These are phyloP conservation scores for Artemisia tridentata DNA, from an alignment of 129 eudicot genomes.

Conservation along the genomic window DNA sequence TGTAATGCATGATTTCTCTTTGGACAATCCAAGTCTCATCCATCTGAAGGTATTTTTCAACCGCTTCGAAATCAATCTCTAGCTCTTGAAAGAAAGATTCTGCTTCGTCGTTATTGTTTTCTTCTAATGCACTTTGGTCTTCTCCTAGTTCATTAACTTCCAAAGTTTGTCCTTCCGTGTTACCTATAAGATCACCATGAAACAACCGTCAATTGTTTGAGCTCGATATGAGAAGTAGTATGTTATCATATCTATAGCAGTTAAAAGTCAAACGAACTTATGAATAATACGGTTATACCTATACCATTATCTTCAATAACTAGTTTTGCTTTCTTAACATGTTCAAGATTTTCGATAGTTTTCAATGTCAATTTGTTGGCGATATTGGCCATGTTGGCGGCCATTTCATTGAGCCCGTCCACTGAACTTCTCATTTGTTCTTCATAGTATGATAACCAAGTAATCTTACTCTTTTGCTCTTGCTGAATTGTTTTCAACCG, in stretches of 20 bases:
- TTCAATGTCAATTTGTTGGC: constrained; percentile 11
- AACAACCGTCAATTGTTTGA: neutral
- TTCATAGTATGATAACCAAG: constrained; percentile 4
- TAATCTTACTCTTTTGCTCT: constrained; percentile 20
- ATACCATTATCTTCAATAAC: neutral
- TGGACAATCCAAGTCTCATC: neutral
- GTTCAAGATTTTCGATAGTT: constrained; percentile 7
- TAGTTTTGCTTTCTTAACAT: constrained; percentile 1
- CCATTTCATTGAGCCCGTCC: constrained; percentile 4
- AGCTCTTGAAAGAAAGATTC: constrained; percentile 1
- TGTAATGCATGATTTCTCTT: constrained; percentile 2
- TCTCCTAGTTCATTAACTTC: constrained; percentile 3
- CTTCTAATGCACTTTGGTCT: neutral
- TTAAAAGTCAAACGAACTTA: neutral
- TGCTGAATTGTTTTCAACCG: constrained; percentile 15
- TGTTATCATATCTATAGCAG: neutral
- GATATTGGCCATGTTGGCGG: constrained; percentile 16
- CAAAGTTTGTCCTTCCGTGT: neutral
- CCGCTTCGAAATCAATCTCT: neutral
- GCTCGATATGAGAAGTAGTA: neutral
- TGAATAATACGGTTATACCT: constrained; percentile 10
- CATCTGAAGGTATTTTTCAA: neutral
- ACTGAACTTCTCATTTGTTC: constrained; percentile 5
- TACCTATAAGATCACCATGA: neutral
- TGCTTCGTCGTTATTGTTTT: neutral